A percentile compares a stretch with the other conserved stretches of the same genome.
phyloP scores from a whole-genome alignment of 2,329 filamentous ascomycete genomes.

The Ascosphaera apis region DNA sequence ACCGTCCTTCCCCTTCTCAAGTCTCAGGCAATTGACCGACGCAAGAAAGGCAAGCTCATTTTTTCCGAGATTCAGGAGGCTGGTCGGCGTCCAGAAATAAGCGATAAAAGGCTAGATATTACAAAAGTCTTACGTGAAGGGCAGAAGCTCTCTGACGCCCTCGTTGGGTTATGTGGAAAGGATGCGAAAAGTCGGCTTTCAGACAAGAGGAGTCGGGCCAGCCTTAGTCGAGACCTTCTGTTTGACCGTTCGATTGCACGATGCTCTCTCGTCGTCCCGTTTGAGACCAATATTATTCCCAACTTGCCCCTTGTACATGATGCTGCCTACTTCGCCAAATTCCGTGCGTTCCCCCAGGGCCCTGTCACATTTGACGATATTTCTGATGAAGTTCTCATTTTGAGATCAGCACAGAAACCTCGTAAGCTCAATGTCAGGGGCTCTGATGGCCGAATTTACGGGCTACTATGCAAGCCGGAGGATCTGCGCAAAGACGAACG shows the following conservation, averaged over 20 bases:
- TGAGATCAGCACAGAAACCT: constrained; percentile 80
- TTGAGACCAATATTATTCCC: constrained; percentile 64
- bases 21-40: constrained; percentile 43
- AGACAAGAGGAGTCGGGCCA: constrained; percentile 42
- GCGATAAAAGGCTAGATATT: not conserved
- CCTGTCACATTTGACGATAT: constrained; percentile 48
- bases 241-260: constrained; percentile 64
- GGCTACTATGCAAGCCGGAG: constrained; percentile 87
- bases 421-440: constrained; percentile 72
- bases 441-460: constrained; percentile 71
- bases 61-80: not conserved
- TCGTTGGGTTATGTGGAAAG: constrained; percentile 15
- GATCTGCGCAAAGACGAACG: constrained; percentile 93
- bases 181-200: not conserved
- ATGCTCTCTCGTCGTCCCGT: constrained; percentile 67
- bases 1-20: constrained; percentile 70
- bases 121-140: constrained; percentile 21
- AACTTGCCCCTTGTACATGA: constrained; percentile 53
- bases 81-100: not conserved
- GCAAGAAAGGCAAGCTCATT: not conserved
- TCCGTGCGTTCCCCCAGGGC: constrained; percentile 72
- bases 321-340: constrained; percentile 38
- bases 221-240: constrained; percentile 50
- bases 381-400: constrained; percentile 60
- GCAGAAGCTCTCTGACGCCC: constrained; percentile 60